A percentile compares a stretch with the other conserved stretches of the same genome.
These are phyloP conservation scores for Sanguinoderma infundibulare DNA, from an alignment of 1,284 basidiomycete genomes.

Conservation along the genomic window DNA sequence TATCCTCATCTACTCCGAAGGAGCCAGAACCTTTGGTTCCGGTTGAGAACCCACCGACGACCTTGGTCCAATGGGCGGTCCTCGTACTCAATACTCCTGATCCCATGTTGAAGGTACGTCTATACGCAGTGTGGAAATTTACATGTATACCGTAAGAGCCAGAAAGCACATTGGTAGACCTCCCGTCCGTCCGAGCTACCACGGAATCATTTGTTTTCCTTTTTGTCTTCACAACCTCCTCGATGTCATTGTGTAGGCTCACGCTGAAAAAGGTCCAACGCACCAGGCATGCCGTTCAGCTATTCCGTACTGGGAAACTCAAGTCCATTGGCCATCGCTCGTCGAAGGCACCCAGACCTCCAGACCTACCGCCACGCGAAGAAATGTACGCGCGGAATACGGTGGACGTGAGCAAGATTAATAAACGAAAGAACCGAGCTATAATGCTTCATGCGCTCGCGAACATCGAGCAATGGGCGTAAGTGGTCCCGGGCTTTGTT, in stretches of 20 bases:
- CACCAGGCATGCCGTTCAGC: slow-evolving; percentile 69
- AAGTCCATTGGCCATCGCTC: slow-evolving; percentile 66
- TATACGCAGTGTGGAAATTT: no score
- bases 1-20: slow-evolving; percentile 26
- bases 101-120: slow-evolving; percentile 66
- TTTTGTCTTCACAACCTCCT: no score
- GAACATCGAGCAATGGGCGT: slow-evolving; percentile 94
- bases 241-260: not conserved
- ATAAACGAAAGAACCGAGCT: slow-evolving; percentile 69
- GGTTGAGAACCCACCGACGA: slow-evolving; percentile 52
- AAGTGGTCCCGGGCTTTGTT: slow-evolving; percentile 39
- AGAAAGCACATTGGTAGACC: no score
- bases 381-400: slow-evolving; percentile 54
- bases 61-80: slow-evolving; percentile 77
- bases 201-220: no score
- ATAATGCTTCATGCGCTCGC: slow-evolving; percentile 84
- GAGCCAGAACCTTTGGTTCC: slow-evolving; percentile 54
- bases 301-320: slow-evolving; percentile 73
- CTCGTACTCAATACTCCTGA: slow-evolving; percentile 75
- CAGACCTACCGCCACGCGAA: slow-evolving; percentile 73
- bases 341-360: slow-evolving; percentile 55
- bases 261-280: slow-evolving; percentile 55
- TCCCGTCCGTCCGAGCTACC: no score
- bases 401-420: slow-evolving; percentile 67
- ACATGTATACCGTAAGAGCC: no score